phyloP scores from a whole-genome alignment of 2,329 filamentous ascomycete genomes.

The Apiospora saccharicola region DNA sequence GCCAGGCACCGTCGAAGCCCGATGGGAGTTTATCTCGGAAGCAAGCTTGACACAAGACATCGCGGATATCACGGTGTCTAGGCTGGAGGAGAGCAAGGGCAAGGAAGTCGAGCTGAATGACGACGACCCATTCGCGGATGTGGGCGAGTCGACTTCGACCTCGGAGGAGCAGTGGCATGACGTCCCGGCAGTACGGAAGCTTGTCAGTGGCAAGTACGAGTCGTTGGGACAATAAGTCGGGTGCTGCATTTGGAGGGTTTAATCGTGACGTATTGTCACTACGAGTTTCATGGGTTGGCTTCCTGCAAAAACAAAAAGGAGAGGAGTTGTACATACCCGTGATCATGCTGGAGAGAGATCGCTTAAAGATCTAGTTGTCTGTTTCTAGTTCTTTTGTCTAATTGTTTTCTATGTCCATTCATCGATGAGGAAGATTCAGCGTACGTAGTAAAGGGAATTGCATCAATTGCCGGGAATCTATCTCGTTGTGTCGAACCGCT shows the following conservation, averaged over 20 bases:
- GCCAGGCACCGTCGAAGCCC: slow-evolving; percentile 80
- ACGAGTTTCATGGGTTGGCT: slow-evolving; percentile 1
- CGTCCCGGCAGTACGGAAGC: slow-evolving; percentile 70
- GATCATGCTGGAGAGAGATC: slow-evolving; percentile 1
- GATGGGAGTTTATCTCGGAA: slow-evolving; percentile 69
- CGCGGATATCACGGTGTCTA: slow-evolving; percentile 67
- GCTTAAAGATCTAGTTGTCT: not conserved
- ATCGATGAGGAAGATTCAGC: slow-evolving; percentile 5
- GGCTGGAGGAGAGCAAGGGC: slow-evolving; percentile 60
- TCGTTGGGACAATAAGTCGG: not conserved
- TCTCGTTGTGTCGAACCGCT: not conserved
- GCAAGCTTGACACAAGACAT: slow-evolving; percentile 28
- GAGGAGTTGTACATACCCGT: slow-evolving; percentile 8
- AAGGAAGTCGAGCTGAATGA: slow-evolving; percentile 50
- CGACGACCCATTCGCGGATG: slow-evolving; percentile 77
- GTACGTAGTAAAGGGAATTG: slow-evolving; percentile 17
- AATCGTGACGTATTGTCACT: not conserved
- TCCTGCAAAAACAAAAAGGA: not conserved
- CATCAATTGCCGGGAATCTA: not conserved
- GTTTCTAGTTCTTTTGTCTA: slow-evolving; percentile 3
- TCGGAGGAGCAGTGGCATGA: slow-evolving; percentile 65
- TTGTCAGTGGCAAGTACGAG: slow-evolving; percentile 78
- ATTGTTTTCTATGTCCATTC: slow-evolving; percentile 15
- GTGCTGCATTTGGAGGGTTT: not conserved
- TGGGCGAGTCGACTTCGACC: slow-evolving; percentile 38